Percentiles rank a stretch among this genome's conserved stretches.
Conservation (phyloP, 2,329 filamentous ascomycete genomes). For the Cladosporium oxysporum region DNA sequence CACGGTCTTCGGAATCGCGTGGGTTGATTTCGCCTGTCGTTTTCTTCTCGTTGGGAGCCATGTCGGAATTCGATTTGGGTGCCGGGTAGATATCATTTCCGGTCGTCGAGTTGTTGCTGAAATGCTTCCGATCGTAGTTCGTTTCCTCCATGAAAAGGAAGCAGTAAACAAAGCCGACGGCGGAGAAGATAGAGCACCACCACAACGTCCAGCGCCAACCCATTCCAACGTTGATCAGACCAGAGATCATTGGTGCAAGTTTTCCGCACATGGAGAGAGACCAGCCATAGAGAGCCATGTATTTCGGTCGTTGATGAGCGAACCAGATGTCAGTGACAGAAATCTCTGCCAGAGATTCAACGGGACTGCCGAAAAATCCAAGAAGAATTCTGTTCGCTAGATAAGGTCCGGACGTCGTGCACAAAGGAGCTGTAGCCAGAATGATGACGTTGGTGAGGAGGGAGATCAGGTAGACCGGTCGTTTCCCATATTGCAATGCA, state of each 20-base stretch:
- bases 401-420: slow-evolving; percentile 49
- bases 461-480: slow-evolving; percentile 50
- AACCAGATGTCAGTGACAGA: slow-evolving; percentile 35
- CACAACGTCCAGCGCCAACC: slow-evolving; percentile 51
- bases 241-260: slow-evolving; percentile 48
- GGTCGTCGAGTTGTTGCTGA: slow-evolving; percentile 11
- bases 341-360: slow-evolving; percentile 50
- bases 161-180: slow-evolving; percentile 51
- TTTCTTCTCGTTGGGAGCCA: slow-evolving; percentile 28
- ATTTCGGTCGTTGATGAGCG: slow-evolving; percentile 34
- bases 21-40: slow-evolving; percentile 39
- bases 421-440: slow-evolving; percentile 49
- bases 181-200: slow-evolving; percentile 58
- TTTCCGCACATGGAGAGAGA: slow-evolving; percentile 28
- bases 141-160: slow-evolving; percentile 65
- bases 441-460: slow-evolving; percentile 43
- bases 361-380: slow-evolving; percentile 51
- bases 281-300: slow-evolving; percentile 34
- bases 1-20: slow-evolving; percentile 27
- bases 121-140: slow-evolving; percentile 46
- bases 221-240: slow-evolving; percentile 52
- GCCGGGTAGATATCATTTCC: too few relatives aligned
- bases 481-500: slow-evolving; percentile 55
- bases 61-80: not conserved
- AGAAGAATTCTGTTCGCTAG: slow-evolving; percentile 50